phyloP scores from a whole-genome alignment of 108 stramenopile species.

The Cylindrotheca fusiformis region DNA sequence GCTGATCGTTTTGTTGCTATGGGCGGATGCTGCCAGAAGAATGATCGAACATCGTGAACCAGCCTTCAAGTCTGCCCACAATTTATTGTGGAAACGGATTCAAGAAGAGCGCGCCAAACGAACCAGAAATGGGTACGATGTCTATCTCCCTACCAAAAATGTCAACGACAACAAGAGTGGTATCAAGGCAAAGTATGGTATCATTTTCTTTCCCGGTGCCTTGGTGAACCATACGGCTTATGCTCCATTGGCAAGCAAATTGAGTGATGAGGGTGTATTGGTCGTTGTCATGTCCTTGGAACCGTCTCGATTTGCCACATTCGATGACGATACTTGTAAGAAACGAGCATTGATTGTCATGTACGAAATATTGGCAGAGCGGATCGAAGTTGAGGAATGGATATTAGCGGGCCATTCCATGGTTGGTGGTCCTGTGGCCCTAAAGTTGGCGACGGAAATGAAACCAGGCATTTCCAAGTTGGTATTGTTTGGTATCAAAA shows the following conservation, averaged over 20 bases:
- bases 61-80: slow-evolving; percentile 55
- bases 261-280: slow-evolving; percentile 47
- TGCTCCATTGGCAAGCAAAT: slow-evolving; percentile 37
- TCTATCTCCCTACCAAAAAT: slow-evolving; percentile 7
- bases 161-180: background rate
- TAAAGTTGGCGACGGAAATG: slow-evolving; percentile 1
- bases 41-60: slow-evolving; percentile 41
- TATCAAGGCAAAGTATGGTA: slow-evolving; percentile 24
- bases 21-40: background rate
- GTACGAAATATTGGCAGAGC: slow-evolving; percentile 24
- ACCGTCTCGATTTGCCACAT: slow-evolving; percentile 23
- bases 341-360: slow-evolving; percentile 7
- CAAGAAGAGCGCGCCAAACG: slow-evolving; percentile 3
- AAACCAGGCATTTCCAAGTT: slow-evolving; percentile 3
- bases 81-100: slow-evolving; percentile 31
- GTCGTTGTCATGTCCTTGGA: slow-evolving; percentile 43
- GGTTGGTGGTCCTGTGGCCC: slow-evolving; percentile 26
- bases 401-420: slow-evolving; percentile 51
- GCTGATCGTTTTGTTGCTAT: background rate
- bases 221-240: slow-evolving; percentile 57
- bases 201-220: slow-evolving; percentile 58
- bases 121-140: slow-evolving; percentile 4
- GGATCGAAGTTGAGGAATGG: slow-evolving; percentile 33
- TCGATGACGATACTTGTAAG: background rate
- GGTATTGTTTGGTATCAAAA: background rate